Evolutionary conservation across 75 land plant species (phyloP), one percentile per base, ranked within the genome.

Genomic region (Isoetes taiwanensis): DNA sequence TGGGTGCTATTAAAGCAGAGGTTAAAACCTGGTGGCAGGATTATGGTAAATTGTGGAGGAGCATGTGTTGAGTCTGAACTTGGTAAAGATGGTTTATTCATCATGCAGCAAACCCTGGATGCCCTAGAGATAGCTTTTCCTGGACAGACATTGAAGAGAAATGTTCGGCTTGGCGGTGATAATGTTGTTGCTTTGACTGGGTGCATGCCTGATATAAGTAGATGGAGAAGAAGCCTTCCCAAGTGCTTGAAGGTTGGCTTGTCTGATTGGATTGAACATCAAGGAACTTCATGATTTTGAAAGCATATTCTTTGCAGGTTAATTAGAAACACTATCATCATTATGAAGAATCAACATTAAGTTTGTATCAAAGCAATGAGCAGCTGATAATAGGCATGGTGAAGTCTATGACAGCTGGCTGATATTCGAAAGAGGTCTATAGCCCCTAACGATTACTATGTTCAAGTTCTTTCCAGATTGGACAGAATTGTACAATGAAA

Each of bases 11-110:
- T 88, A 63, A 74, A 40, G 54, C 39, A 52, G 61, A 65, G 66
- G 32, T 61, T 88, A 60, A 71, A 67, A 64, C 64, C 56, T 28
- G 90, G 78, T 28, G 94, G 67, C 20, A 75, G 85, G 40, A 65
- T 88, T 1, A 88, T 88, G 95, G 85, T 88, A 41, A 88, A 88
- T 58, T 86, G 88, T 27, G 95, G 95, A 28, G 95, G 95, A 14
- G 76, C 71, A 8, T 81, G 95, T 57, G 94, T 88, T 53, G 95
- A 85, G 66, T 71, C 90, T 0, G 95, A 84, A 23, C 21, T 19
- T 46, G 25, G 16, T 23, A 46, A n/a, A 23, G 50, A 46, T 23
- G 50, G 50, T 19, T 6, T 19, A 19, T 19, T n/a, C 8, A 46
- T 23, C 6, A 46, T 46, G 50, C 16, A 8, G 4, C 21, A 46